Conservation (phyloP, 2,329 filamentous ascomycete species). For the Epichloe hybrida region DNA sequence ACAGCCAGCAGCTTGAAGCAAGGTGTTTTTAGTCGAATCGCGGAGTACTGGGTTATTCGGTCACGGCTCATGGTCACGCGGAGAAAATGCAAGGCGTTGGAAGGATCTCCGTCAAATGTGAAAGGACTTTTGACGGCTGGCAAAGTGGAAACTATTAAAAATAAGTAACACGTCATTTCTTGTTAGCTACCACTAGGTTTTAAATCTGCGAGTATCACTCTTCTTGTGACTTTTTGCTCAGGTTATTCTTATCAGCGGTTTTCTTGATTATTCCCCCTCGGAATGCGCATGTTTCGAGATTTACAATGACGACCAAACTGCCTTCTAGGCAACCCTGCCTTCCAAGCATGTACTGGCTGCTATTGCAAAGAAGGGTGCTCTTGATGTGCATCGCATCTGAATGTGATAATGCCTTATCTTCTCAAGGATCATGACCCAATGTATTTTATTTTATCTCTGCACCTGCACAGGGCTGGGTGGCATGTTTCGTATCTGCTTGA, state of each 20-base stretch:
- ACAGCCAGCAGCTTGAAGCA: not conserved
- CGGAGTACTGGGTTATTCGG: not conserved
- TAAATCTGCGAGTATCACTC: not conserved
- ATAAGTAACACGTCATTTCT: not conserved
- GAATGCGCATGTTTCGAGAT: not conserved
- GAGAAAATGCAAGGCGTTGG: not conserved
- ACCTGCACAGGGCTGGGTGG: slow-evolving; percentile 42
- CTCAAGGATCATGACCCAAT: not conserved
- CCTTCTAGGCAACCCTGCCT: not conserved
- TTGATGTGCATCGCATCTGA: not conserved
- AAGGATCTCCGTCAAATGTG: not conserved
- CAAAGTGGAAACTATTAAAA: not conserved
- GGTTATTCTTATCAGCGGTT: not conserved
- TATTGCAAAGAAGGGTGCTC: not conserved
- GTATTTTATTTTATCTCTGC: slow-evolving; percentile 23
- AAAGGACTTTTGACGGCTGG: not conserved
- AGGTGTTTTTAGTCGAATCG: not conserved
- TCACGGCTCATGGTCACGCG: not conserved
- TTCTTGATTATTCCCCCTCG: not conserved
- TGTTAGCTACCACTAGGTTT: not conserved
- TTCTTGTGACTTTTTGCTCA: not conserved
- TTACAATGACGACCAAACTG: not conserved
- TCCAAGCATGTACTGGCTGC: not conserved
- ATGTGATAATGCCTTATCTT: not conserved
- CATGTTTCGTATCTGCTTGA: slow-evolving; percentile 78